These are phyloP conservation scores for Lizonia empirigonia DNA, from an alignment of 2,329 filamentous ascomycete genomes.

Conservation along the genomic window DNA sequence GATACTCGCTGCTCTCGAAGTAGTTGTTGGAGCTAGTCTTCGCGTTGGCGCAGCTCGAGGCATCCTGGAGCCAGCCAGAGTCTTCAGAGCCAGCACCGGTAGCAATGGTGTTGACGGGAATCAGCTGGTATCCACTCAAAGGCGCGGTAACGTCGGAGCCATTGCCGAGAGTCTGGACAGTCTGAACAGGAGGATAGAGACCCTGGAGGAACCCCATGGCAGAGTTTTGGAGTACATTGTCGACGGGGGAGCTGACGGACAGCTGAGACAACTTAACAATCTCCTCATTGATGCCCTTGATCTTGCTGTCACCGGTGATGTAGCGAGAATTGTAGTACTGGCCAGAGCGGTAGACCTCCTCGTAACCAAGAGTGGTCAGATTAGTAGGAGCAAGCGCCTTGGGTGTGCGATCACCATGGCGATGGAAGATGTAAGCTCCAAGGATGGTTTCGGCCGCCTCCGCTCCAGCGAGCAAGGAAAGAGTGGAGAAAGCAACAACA, in stretches of 20 bases:
- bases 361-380: slow-evolving; percentile 80
- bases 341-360: slow-evolving; percentile 74
- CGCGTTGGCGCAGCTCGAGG: slow-evolving; percentile 61
- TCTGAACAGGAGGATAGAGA: slow-evolving; percentile 75
- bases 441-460: slow-evolving; percentile 69
- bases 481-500: slow-evolving; percentile 26
- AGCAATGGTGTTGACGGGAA: slow-evolving; percentile 70
- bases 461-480: slow-evolving; percentile 35
- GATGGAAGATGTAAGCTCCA: slow-evolving; percentile 84
- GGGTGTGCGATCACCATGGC: slow-evolving; percentile 86
- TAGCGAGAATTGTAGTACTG: slow-evolving; percentile 79
- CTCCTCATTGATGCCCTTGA: slow-evolving; percentile 70
- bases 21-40: slow-evolving; percentile 64
- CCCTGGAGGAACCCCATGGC: slow-evolving; percentile 82
- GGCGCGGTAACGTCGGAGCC: slow-evolving; percentile 70
- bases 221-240: slow-evolving; percentile 80
- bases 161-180: slow-evolving; percentile 70
- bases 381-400: slow-evolving; percentile 74
- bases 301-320: slow-evolving; percentile 66
- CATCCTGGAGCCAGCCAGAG: slow-evolving; percentile 63
- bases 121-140: slow-evolving; percentile 81
- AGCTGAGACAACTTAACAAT: slow-evolving; percentile 73
- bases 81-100: slow-evolving; percentile 65
- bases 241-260: slow-evolving; percentile 71
- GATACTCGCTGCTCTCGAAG: slow-evolving; percentile 59